Evolutionary conservation across 2,329 filamentous ascomycete genomes (phyloP).

Genomic region (Seiridium cupressi): DNA sequence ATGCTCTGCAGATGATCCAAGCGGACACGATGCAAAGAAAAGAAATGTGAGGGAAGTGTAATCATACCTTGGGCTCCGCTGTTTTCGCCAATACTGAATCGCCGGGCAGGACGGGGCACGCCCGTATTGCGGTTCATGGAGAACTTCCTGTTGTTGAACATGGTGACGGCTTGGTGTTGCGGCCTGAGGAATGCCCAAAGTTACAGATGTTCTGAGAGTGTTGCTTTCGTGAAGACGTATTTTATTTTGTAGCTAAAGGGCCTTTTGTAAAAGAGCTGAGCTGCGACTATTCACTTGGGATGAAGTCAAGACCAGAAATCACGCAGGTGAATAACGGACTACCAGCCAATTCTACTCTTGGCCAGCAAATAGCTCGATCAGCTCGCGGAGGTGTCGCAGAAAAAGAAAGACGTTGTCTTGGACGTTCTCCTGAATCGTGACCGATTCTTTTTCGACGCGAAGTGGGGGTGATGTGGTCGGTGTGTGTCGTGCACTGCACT

Average conservation of each 20-base stretch:
- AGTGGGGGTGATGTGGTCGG: conserved; percentile 3
- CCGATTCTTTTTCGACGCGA: conserved; percentile 9
- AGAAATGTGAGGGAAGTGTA: background rate
- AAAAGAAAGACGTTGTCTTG: background rate
- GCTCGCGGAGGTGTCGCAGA: background rate
- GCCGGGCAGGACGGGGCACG: conserved; percentile 52
- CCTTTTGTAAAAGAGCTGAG: background rate
- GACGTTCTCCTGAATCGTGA: conserved; percentile 2
- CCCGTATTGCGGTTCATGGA: conserved; percentile 67
- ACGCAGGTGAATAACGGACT: no score
- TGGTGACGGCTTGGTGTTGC: conserved; percentile 27
- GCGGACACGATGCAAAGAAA: background rate
- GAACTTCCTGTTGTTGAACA: conserved; percentile 61
- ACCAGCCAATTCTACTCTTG: background rate
- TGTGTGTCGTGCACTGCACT: background rate
- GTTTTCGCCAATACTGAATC: conserved; percentile 57
- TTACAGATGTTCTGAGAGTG: background rate
- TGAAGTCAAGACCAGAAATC: no score
- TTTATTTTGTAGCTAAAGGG: background rate
- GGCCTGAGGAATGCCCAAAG: background rate
- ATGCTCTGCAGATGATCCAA: background rate
- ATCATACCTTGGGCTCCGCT: conserved; percentile 49
- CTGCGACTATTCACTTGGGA: background rate
- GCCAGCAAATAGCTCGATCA: background rate
- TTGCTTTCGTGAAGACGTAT: no score